Percentiles rank a stretch among this genome's conserved stretches.
Evolutionary conservation across 169 alveolate species (phyloP).

Genomic region (Amoebophrya sp.): DNA sequence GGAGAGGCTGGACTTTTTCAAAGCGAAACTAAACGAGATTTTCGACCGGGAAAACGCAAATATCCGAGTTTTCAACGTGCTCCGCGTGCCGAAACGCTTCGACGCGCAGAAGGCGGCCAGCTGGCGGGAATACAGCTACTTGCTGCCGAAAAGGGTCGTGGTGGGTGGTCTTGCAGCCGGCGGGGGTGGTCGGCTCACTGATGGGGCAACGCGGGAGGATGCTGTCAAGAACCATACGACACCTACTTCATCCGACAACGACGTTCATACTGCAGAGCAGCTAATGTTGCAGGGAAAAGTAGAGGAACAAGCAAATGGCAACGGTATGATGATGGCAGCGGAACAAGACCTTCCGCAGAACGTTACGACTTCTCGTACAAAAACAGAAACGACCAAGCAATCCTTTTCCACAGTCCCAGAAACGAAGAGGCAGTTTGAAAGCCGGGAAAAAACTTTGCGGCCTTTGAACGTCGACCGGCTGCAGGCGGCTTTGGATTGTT

Average conservation of each 20-base stretch:
- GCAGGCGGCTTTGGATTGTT: background rate
- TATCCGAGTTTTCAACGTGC: background rate
- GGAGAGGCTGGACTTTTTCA: background rate
- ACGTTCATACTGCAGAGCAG: too few species aligned
- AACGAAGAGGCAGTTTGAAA: background rate
- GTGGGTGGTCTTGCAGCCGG: too few species aligned
- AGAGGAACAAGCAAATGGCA: too few species aligned
- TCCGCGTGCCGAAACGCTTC: background rate
- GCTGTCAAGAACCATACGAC: background rate
- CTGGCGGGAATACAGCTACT: background rate
- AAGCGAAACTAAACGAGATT: background rate
- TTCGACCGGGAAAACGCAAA: background rate
- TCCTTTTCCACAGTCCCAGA: background rate
- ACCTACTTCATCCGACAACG: too few species aligned
- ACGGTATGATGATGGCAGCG: too few species aligned
- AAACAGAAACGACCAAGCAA: background rate
- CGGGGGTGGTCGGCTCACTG: too few species aligned
- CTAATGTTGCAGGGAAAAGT: too few species aligned
- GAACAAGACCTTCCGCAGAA: too few species aligned
- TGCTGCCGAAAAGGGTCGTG: background rate
- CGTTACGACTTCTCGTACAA: background rate
- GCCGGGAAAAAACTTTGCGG: background rate
- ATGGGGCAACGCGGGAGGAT: background rate
- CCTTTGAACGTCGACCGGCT: background rate
- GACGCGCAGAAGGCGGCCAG: background rate